phyloP scores from a whole-genome alignment of 352 stramenopile genomes.

The Blastocystis sp. region DNA sequence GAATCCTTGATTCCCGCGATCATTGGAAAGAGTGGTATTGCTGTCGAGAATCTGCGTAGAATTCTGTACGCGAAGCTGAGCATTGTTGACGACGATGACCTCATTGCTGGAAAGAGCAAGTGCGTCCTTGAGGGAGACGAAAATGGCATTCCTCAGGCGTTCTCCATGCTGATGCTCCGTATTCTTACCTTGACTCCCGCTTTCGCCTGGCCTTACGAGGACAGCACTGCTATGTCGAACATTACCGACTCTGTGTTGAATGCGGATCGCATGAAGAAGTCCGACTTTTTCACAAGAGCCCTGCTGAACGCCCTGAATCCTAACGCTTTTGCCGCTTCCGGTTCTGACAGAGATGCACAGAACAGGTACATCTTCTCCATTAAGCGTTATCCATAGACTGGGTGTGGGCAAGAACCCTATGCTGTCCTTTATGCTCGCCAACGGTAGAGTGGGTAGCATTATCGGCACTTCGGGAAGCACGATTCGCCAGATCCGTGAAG shows the following conservation, averaged over 20 bases:
- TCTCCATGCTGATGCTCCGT: slow-evolving; percentile 22
- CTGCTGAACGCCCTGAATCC: no score
- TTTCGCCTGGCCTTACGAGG: background rate
- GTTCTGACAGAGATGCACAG: no score
- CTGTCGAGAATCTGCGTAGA: slow-evolving; percentile 39
- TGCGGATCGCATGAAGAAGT: no score
- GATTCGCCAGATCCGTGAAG: slow-evolving; percentile 38
- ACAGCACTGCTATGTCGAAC: background rate
- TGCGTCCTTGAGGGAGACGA: slow-evolving; percentile 9
- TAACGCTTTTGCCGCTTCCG: no score
- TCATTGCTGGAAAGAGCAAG: background rate
- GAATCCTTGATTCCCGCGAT: background rate
- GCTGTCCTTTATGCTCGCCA: slow-evolving; percentile 35
- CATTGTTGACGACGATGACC: background rate
- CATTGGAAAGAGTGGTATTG: slow-evolving; percentile 42
- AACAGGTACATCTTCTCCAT: no score
- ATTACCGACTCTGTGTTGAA: background rate
- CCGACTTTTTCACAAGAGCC: no score
- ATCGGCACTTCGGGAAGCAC: slow-evolving; percentile 11
- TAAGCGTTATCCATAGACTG: no score
- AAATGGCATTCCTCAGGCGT: slow-evolving; percentile 20
- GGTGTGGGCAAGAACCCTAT: background rate
- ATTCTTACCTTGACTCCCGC: slow-evolving; percentile 17
- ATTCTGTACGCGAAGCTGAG: slow-evolving; percentile 9
- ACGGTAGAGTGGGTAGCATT: slow-evolving; percentile 34